Conservation (phyloP, 1,284 basidiomycete genomes). For the Moniliella sp. region DNA sequence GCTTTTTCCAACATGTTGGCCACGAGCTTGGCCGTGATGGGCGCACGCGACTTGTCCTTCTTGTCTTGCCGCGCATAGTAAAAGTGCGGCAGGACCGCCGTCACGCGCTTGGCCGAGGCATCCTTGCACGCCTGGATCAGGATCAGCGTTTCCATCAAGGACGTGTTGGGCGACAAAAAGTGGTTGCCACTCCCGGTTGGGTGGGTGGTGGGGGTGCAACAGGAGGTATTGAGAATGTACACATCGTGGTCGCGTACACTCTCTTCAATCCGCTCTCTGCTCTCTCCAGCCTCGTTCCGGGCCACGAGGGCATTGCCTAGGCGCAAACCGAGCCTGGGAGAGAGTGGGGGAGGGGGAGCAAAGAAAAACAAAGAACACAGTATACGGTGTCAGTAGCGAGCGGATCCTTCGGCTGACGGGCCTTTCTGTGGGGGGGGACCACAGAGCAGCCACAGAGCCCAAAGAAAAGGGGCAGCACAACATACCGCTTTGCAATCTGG, state of each 20-base stretch:
- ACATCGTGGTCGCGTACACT: slow-evolving; percentile 69
- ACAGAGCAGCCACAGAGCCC: no score
- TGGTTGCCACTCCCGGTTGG: no score
- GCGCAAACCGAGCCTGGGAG: slow-evolving; percentile 73
- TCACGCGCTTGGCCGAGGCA: slow-evolving; percentile 80
- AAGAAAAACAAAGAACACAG: slow-evolving; percentile 88
- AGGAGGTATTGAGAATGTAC: slow-evolving; percentile 29
- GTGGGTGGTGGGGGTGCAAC: no score
- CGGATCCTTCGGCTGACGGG: no score
- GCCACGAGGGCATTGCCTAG: slow-evolving; percentile 62
- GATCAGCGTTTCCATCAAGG: slow-evolving; percentile 49
- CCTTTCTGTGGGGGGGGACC: no score
- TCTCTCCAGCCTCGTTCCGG: slow-evolving; percentile 75
- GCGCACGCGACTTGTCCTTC: slow-evolving; percentile 86
- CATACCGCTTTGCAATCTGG: no score
- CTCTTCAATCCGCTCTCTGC: slow-evolving; percentile 53
- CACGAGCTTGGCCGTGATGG: slow-evolving; percentile 91
- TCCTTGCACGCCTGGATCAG: slow-evolving; percentile 87
- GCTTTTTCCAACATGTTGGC: slow-evolving; percentile 92
- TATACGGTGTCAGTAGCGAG: no score
- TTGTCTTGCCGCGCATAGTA: slow-evolving; percentile 94
- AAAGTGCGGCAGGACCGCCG: slow-evolving; percentile 90
- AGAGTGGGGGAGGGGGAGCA: slow-evolving; percentile 82
- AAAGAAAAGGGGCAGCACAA: no score
- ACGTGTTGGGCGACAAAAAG: slow-evolving; percentile 27